A percentile compares a stretch with the other conserved stretches of the same genome.
Evolutionary conservation across 73 alveolate species (phyloP).

Genomic region (Tetrahymena borealis): DNA sequence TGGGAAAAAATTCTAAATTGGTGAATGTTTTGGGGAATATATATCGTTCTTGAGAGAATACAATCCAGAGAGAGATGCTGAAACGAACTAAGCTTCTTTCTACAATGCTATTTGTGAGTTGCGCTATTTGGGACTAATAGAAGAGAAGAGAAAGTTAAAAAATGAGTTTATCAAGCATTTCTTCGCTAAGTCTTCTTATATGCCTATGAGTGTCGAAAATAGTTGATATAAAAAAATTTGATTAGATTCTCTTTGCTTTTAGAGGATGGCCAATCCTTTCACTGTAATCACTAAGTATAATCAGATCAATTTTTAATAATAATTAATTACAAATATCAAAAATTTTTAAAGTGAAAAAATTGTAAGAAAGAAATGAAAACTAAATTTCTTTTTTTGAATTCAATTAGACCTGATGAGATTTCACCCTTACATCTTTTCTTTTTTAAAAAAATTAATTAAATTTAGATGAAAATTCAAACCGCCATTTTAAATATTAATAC

Average conservation of each 20-base stretch:
- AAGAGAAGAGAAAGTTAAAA: background rate
- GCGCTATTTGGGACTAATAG: background rate
- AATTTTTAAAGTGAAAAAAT: background rate
- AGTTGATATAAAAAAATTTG: background rate
- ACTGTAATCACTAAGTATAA: background rate
- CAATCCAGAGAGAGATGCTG: background rate
- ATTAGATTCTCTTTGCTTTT: no score
- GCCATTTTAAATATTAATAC: no score
- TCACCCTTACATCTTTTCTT: no score
- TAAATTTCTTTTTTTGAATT: no score
- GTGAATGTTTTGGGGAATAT: background rate
- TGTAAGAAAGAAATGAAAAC: no score
- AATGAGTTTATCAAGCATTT: background rate
- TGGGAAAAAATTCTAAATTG: background rate
- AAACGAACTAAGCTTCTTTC: background rate
- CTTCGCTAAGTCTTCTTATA: background rate
- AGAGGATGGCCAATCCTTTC: background rate
- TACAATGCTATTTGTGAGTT: background rate
- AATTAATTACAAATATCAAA: background rate
- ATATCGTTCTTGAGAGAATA: background rate
- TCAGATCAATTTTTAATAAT: background rate
- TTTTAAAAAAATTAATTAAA: no score
- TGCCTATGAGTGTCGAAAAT: background rate
- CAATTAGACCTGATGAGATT: no score
- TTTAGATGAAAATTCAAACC: no score